Evolutionary conservation across 2,329 filamentous ascomycete genomes (phyloP).

Genomic region (Camptophora hylomeconis): DNA sequence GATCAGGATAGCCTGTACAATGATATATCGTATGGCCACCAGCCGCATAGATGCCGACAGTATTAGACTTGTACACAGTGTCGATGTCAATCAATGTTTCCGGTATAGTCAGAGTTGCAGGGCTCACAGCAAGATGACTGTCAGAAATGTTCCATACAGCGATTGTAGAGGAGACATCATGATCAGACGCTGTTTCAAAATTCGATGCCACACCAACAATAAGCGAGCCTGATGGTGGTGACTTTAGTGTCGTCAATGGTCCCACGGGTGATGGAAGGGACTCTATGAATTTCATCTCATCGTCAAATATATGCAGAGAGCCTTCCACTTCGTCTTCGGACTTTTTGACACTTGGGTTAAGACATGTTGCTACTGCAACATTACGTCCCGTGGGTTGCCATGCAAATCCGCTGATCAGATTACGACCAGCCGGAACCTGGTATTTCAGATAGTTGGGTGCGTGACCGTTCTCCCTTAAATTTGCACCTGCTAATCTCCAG

Average conservation of each 20-base stretch:
- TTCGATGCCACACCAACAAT: conserved; percentile 32
- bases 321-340: conserved; percentile 20
- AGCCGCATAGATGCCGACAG: conserved; percentile 21
- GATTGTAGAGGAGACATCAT: no score
- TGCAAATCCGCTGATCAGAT: no score
- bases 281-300: conserved; percentile 27
- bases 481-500: conserved; percentile 27
- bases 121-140: no score
- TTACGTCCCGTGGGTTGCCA: conserved; percentile 33
- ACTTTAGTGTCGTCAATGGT: conserved; percentile 30
- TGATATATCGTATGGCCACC: conserved; percentile 15
- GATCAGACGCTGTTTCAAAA: conserved; percentile 22
- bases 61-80: conserved; percentile 28
- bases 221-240: conserved; percentile 26
- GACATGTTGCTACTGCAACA: conserved; percentile 34
- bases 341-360: conserved; percentile 26
- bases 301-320: conserved; percentile 31
- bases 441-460: not conserved
- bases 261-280: conserved; percentile 32
- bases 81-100: conserved; percentile 28
- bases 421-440: no score
- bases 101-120: conserved; percentile 12
- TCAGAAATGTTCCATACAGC: no score
- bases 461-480: not conserved
- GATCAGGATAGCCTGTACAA: conserved; percentile 12